Base-by-base conservation (phyloP, 2,329 filamentous ascomycete genomes). In the Daldinia eschscholtzii region DNA sequence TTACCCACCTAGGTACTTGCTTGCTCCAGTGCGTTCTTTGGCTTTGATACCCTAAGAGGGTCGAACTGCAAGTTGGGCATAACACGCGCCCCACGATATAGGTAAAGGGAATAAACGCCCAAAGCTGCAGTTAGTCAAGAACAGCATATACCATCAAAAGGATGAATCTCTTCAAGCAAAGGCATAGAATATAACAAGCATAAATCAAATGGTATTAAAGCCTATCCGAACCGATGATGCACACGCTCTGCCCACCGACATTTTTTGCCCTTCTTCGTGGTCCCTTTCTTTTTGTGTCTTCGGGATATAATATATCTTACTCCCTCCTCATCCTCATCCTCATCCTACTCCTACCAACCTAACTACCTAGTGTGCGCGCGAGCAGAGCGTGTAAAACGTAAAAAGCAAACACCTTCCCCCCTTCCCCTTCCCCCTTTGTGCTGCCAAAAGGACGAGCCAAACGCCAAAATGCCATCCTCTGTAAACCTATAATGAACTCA, bases 121-220 rank as follows among this genome's bases (percentile, higher is more conserved):
- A 12, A 44, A 44, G 10, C 42, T 44, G 20, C 37, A 41, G 4
- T 5, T 18, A 44, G 42, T 44, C 3, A 23, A 44, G 20, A 23
- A 23, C 7, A 26, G 12, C 12, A 26, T 46, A 28, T 5, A 26
- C 10, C 4, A 46, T 46, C 44, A 46, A 46, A 46, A 37, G 35
- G 7, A 37, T 37, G 44, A 5, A 26, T 26, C 20, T 15, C 15
- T 10, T 26, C 20, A 15, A 26, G 28, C 39, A 39, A 30, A 37
- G 35, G 20, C 28, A 46, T 46, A 26, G 23, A 23, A 6, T 28
- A 15, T 39, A 50, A 50, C 26, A 63, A 57, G 37, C 42, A 44
- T 20, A 50, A 63, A 57, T 33, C 52, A 56, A 26, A 57, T 63
- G 23, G 52, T 39, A 63, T 63, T 63, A 57, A 44, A 20, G 20